Evolutionary conservation across 2,329 filamentous ascomycete genomes (phyloP).

Genomic region (Cladobotryum mycophilum): DNA sequence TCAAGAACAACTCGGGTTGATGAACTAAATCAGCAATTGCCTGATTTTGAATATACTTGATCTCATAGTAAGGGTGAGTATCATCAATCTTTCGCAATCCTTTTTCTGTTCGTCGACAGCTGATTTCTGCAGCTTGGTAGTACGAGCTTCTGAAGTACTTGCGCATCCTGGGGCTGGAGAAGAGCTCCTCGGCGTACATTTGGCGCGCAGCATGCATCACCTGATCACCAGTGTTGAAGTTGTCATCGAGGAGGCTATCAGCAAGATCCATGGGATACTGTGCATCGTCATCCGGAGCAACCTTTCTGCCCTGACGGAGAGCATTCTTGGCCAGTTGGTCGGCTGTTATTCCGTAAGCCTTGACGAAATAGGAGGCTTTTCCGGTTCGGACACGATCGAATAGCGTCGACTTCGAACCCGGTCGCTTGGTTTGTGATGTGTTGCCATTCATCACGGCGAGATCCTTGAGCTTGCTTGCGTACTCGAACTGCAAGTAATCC

Average conservation of each 20-base stretch:
- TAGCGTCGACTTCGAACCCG: slow-evolving; percentile 72
- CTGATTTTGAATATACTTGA: slow-evolving; percentile 92
- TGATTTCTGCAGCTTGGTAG: slow-evolving; percentile 77
- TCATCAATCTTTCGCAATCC: slow-evolving; percentile 90
- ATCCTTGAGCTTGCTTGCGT: slow-evolving; percentile 77
- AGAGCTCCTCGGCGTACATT: slow-evolving; percentile 88
- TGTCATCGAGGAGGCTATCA: slow-evolving; percentile 65
- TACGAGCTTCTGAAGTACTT: slow-evolving; percentile 78
- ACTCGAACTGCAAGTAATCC: slow-evolving; percentile 94
- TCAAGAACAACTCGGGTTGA: slow-evolving; percentile 83
- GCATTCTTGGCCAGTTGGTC: slow-evolving; percentile 86
- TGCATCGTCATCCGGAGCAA: slow-evolving; percentile 77
- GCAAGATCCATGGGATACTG: slow-evolving; percentile 81
- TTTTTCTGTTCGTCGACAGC: slow-evolving; percentile 88
- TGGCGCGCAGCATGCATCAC: slow-evolving; percentile 74
- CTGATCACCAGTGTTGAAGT: slow-evolving; percentile 68
- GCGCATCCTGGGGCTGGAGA: slow-evolving; percentile 80
- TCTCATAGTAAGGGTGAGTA: slow-evolving; percentile 91
- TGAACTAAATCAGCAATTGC: slow-evolving; percentile 74
- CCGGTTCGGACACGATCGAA: slow-evolving; percentile 80
- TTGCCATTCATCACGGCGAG: slow-evolving; percentile 58
- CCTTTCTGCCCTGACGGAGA: slow-evolving; percentile 68
- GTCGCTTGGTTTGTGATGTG: slow-evolving; percentile 65
- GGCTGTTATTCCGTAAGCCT: slow-evolving; percentile 82
- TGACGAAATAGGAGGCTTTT: slow-evolving; percentile 74